Conservation (phyloP, 1,139 yeast genomes). For the Entelexis sorbosivorans region DNA sequence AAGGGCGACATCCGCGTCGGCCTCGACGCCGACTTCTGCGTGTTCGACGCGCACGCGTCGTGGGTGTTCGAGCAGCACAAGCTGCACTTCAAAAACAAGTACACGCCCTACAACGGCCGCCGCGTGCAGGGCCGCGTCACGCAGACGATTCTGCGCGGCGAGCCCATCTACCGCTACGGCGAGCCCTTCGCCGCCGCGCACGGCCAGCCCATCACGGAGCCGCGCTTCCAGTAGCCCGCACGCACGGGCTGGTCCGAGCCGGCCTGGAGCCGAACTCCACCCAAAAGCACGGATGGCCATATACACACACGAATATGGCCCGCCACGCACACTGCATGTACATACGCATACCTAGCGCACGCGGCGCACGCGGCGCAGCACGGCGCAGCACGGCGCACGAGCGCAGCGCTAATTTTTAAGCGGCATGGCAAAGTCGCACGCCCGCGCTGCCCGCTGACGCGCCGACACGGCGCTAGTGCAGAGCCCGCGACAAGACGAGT, state of each 20-base stretch:
- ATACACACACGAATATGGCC: too few relatives aligned
- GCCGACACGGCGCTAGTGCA: too few relatives aligned
- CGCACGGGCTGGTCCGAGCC: background rate
- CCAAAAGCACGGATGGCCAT: too few relatives aligned
- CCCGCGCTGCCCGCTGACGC: too few relatives aligned
- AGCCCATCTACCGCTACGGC: conserved; percentile 39
- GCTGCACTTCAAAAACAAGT: conserved; percentile 68
- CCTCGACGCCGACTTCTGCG: conserved; percentile 74
- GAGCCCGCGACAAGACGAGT: too few relatives aligned
- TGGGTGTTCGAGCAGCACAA: conserved; percentile 49
- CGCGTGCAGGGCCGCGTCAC: conserved; percentile 58
- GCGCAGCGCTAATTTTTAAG: too few relatives aligned
- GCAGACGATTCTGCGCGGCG: conserved; percentile 71
- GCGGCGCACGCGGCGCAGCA: too few relatives aligned
- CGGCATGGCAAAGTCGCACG: too few relatives aligned
- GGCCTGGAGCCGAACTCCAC: too few relatives aligned
- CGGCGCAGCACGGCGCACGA: too few relatives aligned
- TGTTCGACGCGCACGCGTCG: conserved; percentile 55
- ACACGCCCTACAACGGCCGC: conserved; percentile 75
- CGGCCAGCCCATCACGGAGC: conserved; percentile 20
- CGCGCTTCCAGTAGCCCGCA: conserved; percentile 9
- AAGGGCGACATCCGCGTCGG: conserved; percentile 69
- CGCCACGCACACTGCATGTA: too few relatives aligned
- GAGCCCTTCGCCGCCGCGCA: conserved; percentile 14
- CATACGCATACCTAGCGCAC: too few relatives aligned